Base-by-base conservation (phyloP, 2,329 filamentous ascomycete species). In the Colletotrichum neosansevieriae region DNA sequence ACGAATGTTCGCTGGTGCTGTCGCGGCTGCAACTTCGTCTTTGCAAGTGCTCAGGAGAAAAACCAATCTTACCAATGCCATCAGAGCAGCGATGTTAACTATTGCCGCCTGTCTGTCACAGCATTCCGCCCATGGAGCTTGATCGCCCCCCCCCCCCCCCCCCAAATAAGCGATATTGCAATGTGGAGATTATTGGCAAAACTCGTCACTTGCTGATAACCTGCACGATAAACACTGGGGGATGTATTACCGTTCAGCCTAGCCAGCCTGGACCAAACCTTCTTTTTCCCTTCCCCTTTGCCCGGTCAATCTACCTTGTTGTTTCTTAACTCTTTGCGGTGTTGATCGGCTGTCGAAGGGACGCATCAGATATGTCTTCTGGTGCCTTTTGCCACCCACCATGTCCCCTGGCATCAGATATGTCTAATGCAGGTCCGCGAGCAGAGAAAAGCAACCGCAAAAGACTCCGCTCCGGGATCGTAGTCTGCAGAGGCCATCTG, bases 111-210 rank as follows among this genome's bases (percentile, higher is more conserved):
- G 45, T 44, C 17, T 32, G 29, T 7, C 29, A 29, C 29, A 7
- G 24, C 49, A 57, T 44, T 56, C 63, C 62, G 24, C 34, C 40
- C 10, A 32, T 42, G 50, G 58, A 61, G 24, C 49, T 54, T 47
- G 21, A 17, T n/a, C 32, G 29, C 15, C 15, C 49, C 12, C 21
- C 19, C 24, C 29, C 49, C n/a, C 47, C 19, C 38, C 50, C 44
- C 44, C 50, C 24, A 65, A 53, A 56, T 54, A 70, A 70, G 68
- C 68, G 68, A 70, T 65, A 70, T 70, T 70, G 59, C 58, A 54
- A 34, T 65, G 68, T 70, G 68, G 68, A 65, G 69, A 71, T 70
- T 65, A 38, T 59, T 59, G 63, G 49, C 44, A 58, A 42, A 36
- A 58, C 63, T 62, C 64, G 50, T 51, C 51, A 58, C 44, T 29